Base-by-base conservation (phyloP, 805 yeast species). In the Nakazawaea siamensis region DNA sequence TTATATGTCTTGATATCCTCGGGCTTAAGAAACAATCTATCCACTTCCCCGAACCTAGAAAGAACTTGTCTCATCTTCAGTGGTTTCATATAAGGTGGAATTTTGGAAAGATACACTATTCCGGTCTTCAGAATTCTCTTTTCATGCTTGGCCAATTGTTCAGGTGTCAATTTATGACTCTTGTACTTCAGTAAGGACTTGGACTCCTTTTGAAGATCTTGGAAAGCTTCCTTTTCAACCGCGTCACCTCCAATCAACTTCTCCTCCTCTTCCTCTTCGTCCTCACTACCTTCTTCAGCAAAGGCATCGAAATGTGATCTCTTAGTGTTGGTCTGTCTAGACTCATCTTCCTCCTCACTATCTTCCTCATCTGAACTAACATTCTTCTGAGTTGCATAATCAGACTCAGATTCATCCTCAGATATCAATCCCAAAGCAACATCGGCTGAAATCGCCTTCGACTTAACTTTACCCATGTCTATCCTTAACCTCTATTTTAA, bases 61-160 rank as follows among this genome's bases (percentile, higher is more conserved):
- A 92, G 62, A 10, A 92, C 71, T 34, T 87, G 92, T 48, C 94
- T 70, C 58, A 92, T 64, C 53, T 87, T 92, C 2, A 80, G 74
- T 1, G 98, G 97, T 53, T 88, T 88, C 98, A 92, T 92, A 52
- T 82, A 92, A 18, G 98, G 98, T 0, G 98, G 98, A 8, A 92
- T 73, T 33, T 80, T 72, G 0, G 97, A 87, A 3, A 92, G 57
- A 47, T 92, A 92, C n/a, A 94, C 80, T 2, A 92, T 96, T 4
- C 98, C 98, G 0, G 95, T 79, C 47, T 72, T 77, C 41, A 68
- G 73, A 24, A 72, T 66, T 45, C 70, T 70, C 45, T 68, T 68
- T 41, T 71, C 67, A 41, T 70, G 72, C 50, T 74, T 60, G 5
- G 52, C 70, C n/a, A 76, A 54, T 42, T 73, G 73, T 30, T 68